phyloP scores from a whole-genome alignment of 75 land plant species.

The Picea sitchensis region DNA sequence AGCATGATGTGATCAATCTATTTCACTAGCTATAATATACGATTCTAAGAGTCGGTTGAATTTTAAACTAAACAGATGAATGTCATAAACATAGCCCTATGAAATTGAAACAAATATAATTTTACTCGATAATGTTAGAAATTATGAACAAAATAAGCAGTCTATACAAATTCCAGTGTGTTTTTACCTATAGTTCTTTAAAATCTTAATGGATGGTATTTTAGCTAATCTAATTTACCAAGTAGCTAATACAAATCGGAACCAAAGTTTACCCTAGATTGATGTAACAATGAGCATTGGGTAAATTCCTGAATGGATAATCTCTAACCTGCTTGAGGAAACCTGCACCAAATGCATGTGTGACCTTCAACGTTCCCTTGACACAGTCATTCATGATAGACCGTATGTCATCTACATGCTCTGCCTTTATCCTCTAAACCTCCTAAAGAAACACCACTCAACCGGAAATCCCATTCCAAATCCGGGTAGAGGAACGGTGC shows the following conservation, averaged over 20 bases:
- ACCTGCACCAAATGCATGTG: conserved; percentile 3
- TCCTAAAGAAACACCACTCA: conserved; percentile 44
- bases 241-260: not conserved
- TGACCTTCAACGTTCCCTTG: conserved; percentile 91
- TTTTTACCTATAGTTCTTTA: no score
- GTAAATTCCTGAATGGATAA: not conserved
- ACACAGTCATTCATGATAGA: conserved; percentile 79
- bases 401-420: conserved; percentile 71
- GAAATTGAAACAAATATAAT: no score
- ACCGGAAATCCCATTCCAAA: conserved; percentile 28
- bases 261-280: not conserved
- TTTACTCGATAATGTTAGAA: no score
- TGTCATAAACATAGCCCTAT: no score
- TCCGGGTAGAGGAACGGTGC: conserved; percentile 35
- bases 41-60: no score
- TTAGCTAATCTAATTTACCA: not conserved
- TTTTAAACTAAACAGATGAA: no score
- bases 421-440: conserved; percentile 61
- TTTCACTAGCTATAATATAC: no score
- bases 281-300: not conserved
- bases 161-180: not conserved
- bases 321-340: conserved; percentile 29
- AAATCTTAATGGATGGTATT: no score
- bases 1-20: not conserved
- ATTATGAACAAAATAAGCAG: not conserved